Base-by-base conservation (phyloP, 768 basidiomycete genomes). In the Pholiota molesta region DNA sequence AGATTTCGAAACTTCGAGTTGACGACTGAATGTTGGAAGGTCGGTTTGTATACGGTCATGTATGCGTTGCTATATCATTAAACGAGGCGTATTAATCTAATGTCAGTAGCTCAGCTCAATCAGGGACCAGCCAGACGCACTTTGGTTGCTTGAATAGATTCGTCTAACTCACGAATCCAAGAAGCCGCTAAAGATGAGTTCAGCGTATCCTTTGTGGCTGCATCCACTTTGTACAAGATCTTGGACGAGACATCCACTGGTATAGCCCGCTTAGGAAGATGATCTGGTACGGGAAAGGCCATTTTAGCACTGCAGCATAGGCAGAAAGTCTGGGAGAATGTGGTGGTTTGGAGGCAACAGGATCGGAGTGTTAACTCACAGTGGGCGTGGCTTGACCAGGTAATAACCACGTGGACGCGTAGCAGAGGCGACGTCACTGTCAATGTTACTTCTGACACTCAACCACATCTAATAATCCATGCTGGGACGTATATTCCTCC, bases 141-240 rank as follows among this genome's bases (percentile, higher is more conserved):
- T 80, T 92, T 91, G 11, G 90, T 92, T 37, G 78, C 76, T 23
- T 76, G 75, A 62, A 95, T 91, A 13, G 88, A 86, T 51, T 83
- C 81, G 66, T 95, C 87, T 29, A 97, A 79, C 70, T 92, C 89
- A 0, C 76, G 71, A 40, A 92, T 76, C 91, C 92, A 94, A 60
- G 86, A 86, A 31, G 83, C 76, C 13, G 88, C 89, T 55, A 90
- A 70, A 35, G 79, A 68, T 42, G 90, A 84, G 66, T 80, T 86
- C 37, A 94, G 72, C 1, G 86, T 78, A 65, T 85, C 77, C 63
- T 76, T 75, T 8, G 85, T 83, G 10, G 86, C 84, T 29, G 85
- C 80, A 63, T 91, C 89, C 31, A 94, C 79, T 72, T 86, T 89
- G 52, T 83, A 81, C 49, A 95, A 81, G 42, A 94, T 85, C 62